phyloP scores from a whole-genome alignment of 2,329 filamentous ascomycete species.

The Fusarium sp. region DNA sequence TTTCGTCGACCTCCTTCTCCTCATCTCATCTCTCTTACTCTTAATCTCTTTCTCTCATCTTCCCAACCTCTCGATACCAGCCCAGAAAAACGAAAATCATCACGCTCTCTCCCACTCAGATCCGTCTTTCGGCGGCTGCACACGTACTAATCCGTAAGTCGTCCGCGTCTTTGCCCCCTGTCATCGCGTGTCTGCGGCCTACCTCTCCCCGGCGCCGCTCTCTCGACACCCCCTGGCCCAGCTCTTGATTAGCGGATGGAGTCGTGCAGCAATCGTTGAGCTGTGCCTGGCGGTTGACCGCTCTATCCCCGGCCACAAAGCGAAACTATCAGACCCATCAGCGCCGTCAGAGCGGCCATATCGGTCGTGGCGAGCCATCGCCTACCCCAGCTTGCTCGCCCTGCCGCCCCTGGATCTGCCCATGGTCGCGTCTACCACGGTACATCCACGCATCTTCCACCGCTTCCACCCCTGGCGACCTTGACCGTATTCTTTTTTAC shows the following conservation, averaged over 20 bases:
- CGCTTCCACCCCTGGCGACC: conserved; percentile 24
- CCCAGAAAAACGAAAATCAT: conserved; percentile 3
- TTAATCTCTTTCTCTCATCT: conserved; percentile 3
- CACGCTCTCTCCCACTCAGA: not conserved
- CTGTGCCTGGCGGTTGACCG: conserved; percentile 38
- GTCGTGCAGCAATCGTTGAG: conserved; percentile 29
- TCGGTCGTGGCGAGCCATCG: conserved; percentile 31
- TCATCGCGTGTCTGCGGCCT: conserved; percentile 32
- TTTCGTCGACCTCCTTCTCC: not conserved
- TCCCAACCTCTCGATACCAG: conserved; percentile 24
- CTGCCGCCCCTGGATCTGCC: conserved; percentile 40
- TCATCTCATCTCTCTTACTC: not conserved
- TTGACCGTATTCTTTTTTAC: conserved; percentile 36
- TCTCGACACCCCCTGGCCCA: conserved; percentile 23
- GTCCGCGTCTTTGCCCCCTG: conserved; percentile 29
- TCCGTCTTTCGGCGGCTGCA: conserved; percentile 24
- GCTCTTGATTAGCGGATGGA: conserved; percentile 36
- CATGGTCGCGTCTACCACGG: conserved; percentile 34
- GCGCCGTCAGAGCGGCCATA: conserved; percentile 9
- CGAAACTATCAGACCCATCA: conserved; percentile 12
- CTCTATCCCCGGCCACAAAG: conserved; percentile 21
- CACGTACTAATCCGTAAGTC: conserved; percentile 37
- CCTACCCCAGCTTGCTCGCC: conserved; percentile 32
- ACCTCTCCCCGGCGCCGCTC: conserved; percentile 29
- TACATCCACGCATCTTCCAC: conserved; percentile 34